Evolutionary conservation across 345 rosid genomes (phyloP), one percentile per base, ranked within the genome.

Genomic region (Clarkia xantiana): DNA sequence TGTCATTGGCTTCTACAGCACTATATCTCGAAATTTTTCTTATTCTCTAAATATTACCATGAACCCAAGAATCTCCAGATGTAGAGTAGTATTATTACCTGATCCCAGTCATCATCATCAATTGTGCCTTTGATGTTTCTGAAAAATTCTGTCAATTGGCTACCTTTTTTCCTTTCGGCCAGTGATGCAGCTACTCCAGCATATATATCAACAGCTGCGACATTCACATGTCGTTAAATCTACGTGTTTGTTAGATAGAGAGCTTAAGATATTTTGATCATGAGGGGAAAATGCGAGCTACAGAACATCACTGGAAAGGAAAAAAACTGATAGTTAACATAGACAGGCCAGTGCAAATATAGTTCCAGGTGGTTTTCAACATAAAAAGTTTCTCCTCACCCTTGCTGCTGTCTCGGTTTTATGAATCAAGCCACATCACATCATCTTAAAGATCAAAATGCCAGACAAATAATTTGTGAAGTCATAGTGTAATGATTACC

Each of bases 161-260:
- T 62, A 44, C 97, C 95, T 56, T 61, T 86, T 72, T 86, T 90
- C 57, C 95, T 81, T 61, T 79, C 91, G 39, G 97, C 97, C 17
- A 90, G 86, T 59, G 94, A 82, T 18, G 97, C 72, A 71, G 95
- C 97, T 69, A 83, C 95, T 58, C 74, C 90, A 65, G 97, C 97
- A 74, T 90, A 90, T 70, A 86, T 90, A 59, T 83, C 97, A 49
- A 90, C 95, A 62, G 91, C 95, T 86, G 77, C 62, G 57, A 53
- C 5, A 29, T 29, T 29, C 0, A 0, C 36, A 29, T 29, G 36
- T 5, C 36, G 36, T 29, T 5, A 29, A 10, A 29, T 10, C 5
- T 3, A 23, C 6, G 36, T 29, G 9, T 4, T 3, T 29, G 36
- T 29, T 29, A 29, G 9, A 6, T 29, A 29, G 9, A 4, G 9